Conservation (phyloP, 805 yeast genomes). For the Yarrowia keelungensis region DNA sequence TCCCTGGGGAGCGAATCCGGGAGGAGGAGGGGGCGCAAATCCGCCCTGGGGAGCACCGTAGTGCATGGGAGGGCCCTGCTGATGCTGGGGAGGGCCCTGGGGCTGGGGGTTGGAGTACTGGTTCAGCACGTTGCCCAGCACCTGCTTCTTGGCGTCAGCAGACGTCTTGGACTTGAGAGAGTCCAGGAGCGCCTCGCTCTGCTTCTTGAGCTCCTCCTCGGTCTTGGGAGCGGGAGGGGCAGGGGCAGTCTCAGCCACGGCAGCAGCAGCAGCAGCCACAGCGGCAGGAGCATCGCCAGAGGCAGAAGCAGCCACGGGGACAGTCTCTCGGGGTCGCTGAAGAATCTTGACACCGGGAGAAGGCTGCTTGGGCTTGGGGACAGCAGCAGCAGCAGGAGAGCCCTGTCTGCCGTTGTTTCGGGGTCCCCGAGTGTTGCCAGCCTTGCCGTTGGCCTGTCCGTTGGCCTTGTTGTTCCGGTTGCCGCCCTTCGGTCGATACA, state of each 20-base stretch:
- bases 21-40: conserved; percentile 24
- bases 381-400: conserved; percentile 24
- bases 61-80: conserved; percentile 25
- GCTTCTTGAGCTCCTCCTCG: conserved; percentile 38
- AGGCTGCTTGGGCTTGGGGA: conserved; percentile 32
- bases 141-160: conserved; percentile 35
- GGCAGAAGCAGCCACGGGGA: conserved; percentile 40
- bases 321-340: conserved; percentile 37
- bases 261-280: conserved; percentile 44
- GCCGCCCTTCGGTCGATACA: conserved; percentile 65
- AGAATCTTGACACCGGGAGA: conserved; percentile 41
- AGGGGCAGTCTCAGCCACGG: conserved; percentile 19
- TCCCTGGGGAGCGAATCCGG: conserved; percentile 30
- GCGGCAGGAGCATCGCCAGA: conserved; percentile 40
- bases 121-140: conserved; percentile 34
- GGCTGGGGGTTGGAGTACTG: conserved; percentile 39
- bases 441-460: conserved; percentile 23
- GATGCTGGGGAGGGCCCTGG: conserved; percentile 13
- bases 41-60: conserved; percentile 35
- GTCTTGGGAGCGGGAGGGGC: conserved; percentile 33
- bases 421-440: neutral
- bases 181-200: conserved; percentile 33
- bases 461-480: neutral
- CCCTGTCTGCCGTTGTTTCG: conserved; percentile 18
- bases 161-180: conserved; percentile 35